phyloP scores from a whole-genome alignment of 202 grass and related monocot genomes.

The Digitaria exilis region DNA sequence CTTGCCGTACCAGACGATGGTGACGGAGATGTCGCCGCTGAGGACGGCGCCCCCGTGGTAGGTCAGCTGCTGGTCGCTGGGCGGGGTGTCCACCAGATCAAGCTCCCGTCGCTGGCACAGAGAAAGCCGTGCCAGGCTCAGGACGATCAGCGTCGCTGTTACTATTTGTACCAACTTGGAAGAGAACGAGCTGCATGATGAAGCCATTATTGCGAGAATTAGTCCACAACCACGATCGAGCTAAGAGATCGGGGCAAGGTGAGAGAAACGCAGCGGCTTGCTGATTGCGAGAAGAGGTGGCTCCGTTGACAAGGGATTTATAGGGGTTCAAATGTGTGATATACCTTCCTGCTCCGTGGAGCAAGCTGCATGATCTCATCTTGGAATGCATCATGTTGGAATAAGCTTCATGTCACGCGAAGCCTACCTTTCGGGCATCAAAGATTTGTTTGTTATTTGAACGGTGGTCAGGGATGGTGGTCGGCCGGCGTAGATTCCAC shows the following conservation, averaged over 20 bases:
- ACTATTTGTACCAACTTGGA: not conserved
- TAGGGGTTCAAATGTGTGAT: not conserved
- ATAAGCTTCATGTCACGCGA: not conserved
- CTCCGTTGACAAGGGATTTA: not conserved
- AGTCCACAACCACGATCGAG: not conserved
- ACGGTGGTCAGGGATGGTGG: not conserved
- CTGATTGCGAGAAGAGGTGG: not conserved
- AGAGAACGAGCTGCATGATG: not conserved
- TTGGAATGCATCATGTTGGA: not conserved
- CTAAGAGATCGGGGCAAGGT: not conserved
- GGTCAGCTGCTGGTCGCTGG: constrained; percentile 10
- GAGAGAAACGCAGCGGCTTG: not conserved
- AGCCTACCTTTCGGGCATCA: not conserved
- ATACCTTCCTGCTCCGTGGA: not conserved
- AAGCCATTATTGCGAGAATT: not conserved
- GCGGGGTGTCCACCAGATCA: not conserved
- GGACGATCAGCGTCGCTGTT: not conserved
- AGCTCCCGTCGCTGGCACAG: not conserved
- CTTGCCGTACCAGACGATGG: constrained; percentile 55
- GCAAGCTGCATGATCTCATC: not conserved
- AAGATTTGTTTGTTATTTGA: not conserved
- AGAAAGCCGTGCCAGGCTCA: not conserved
- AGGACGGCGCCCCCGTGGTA: constrained; percentile 64
- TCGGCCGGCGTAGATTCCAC: not conserved
- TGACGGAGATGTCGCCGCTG: constrained; percentile 50